Evolutionary conservation across 306 rosid genomes (phyloP).

Genomic region (Adenanthera pavonina): DNA sequence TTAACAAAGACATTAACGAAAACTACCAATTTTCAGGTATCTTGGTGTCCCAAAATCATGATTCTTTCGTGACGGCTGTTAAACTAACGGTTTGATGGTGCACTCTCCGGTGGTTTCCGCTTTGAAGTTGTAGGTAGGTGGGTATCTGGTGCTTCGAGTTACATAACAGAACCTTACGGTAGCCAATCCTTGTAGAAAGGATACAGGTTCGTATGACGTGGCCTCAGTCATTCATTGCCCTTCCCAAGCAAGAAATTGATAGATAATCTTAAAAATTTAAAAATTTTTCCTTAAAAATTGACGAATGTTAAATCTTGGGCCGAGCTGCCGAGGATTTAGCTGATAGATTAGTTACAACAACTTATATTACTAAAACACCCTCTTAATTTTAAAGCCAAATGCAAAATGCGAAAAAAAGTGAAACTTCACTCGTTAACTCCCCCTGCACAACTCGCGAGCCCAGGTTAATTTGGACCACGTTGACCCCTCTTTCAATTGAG

Average conservation of each 20-base stretch:
- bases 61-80: constrained; percentile 45
- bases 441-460: not conserved
- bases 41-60: not conserved
- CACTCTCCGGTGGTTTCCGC: constrained; percentile 9
- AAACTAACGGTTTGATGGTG: constrained; percentile 51
- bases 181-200: not conserved
- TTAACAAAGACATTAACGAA: not conserved
- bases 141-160: not conserved
- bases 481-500: not conserved
- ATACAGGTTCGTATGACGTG: not conserved
- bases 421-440: not conserved
- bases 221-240: not conserved
- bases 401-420: not conserved
- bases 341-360: not conserved
- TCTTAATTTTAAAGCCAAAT: not conserved
- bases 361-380: not conserved
- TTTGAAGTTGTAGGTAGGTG: constrained; percentile 5
- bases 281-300: not conserved
- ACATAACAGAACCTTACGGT: too few relatives aligned
- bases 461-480: not conserved
- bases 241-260: not conserved
- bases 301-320: not conserved
- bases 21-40: constrained; percentile 9
- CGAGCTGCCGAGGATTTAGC: not conserved
- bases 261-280: not conserved